Conservation (phyloP, 495 filamentous ascomycete genomes). For the Penicillium soppii region DNA sequence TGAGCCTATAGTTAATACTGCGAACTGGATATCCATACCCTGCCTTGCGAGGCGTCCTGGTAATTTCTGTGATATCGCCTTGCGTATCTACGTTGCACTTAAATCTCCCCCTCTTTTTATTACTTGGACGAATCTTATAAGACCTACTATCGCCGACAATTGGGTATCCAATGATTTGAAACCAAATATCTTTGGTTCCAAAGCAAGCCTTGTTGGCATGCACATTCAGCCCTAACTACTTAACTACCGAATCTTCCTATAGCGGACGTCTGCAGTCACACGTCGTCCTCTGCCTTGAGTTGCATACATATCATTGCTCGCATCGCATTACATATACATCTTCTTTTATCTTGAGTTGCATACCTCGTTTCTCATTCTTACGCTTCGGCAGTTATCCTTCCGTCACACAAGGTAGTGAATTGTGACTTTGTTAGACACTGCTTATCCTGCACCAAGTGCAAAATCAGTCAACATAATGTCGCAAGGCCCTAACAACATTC, state of each 20-base stretch:
- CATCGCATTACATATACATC: no score
- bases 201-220: neutral
- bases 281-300: neutral
- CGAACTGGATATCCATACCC: constrained; percentile 25
- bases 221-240: neutral
- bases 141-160: constrained; percentile 1
- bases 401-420: neutral
- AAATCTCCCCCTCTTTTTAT: constrained; percentile 10
- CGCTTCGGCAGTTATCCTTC: constrained; percentile 4
- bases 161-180: constrained; percentile 1
- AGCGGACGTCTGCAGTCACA: neutral
- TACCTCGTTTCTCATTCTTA: constrained; percentile 3
- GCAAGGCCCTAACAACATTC: constrained; percentile 15
- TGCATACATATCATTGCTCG: no score
- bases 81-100: constrained; percentile 20
- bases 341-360: constrained; percentile 2
- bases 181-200: neutral
- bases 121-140: constrained; percentile 6
- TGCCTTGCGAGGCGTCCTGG: constrained; percentile 42
- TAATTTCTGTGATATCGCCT: constrained; percentile 30
- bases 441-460: constrained; percentile 27
- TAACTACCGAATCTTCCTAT: neutral
- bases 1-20: constrained; percentile 40
- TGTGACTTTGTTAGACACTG: constrained; percentile 11
- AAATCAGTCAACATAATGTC: constrained; percentile 26